phyloP scores from a whole-genome alignment of 805 yeast species.

The Candida tallmaniae region DNA sequence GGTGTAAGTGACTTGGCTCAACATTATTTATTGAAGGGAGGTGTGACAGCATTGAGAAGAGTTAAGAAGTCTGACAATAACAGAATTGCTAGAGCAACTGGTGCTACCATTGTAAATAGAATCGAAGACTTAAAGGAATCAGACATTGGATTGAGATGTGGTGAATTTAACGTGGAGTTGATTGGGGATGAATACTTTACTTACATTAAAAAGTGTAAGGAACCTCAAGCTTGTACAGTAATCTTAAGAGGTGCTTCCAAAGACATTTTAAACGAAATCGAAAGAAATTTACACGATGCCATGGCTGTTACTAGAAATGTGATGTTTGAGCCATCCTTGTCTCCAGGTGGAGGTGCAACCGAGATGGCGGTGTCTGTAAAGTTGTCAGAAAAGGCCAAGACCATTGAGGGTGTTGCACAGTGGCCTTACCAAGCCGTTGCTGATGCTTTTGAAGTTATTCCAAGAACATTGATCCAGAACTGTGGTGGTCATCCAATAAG shows the following conservation, averaged over 20 bases:
- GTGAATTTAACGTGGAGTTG: constrained; percentile 85
- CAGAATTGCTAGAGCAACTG: constrained; percentile 94
- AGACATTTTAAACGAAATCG: constrained; percentile 93
- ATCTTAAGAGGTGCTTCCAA: constrained; percentile 94
- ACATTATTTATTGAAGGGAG: constrained; percentile 90
- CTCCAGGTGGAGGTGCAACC: constrained; percentile 99
- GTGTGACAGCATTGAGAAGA: constrained; percentile 88
- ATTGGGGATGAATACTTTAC: constrained; percentile 98
- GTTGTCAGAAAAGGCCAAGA: constrained; percentile 85
- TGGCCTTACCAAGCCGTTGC: constrained; percentile 99
- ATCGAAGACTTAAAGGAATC: constrained; percentile 89
- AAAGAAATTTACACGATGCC: constrained; percentile 96
- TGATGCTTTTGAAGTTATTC: constrained; percentile 97
- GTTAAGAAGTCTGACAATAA: constrained; percentile 94
- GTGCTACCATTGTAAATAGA: constrained; percentile 95
- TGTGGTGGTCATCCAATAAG: constrained; percentile 97
- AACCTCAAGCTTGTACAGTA: constrained; percentile 92
- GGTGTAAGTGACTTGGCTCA: constrained; percentile 98
- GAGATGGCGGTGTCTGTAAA: constrained; percentile 96
- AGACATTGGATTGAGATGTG: constrained; percentile 87
- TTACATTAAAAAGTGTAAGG: constrained; percentile 69
- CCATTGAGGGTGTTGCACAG: constrained; percentile 90
- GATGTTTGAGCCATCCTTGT: constrained; percentile 84
- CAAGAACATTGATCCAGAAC: constrained; percentile 94
- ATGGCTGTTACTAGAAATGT: constrained; percentile 97